Evolutionary conservation across 257 asterid species (phyloP).

Genomic region (Euphrasia confusa): DNA sequence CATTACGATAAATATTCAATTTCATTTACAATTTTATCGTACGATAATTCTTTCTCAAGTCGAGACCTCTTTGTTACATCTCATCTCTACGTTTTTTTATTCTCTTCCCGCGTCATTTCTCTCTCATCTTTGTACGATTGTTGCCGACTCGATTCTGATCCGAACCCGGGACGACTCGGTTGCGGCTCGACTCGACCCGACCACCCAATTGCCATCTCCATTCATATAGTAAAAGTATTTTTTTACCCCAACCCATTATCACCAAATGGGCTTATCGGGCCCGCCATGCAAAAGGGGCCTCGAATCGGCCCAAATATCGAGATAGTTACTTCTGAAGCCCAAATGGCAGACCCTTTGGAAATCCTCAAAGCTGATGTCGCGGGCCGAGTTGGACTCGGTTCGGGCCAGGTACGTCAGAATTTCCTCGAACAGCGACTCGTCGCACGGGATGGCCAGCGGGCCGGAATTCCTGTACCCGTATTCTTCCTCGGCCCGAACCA

Average conservation of each 20-base stretch:
- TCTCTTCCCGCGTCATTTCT: too few species aligned
- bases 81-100: not conserved
- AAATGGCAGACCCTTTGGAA: conserved; percentile 46
- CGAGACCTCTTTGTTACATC: conserved; percentile 11
- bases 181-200: conserved; percentile 40
- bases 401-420: conserved; percentile 47
- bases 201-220: conserved; percentile 61
- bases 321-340: conserved; percentile 32
- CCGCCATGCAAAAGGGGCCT: conserved; percentile 53
- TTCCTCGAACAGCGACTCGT: conserved; percentile 48
- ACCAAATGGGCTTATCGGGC: conserved; percentile 30
- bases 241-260: not conserved
- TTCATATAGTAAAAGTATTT: not conserved
- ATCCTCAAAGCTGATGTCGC: conserved; percentile 39
- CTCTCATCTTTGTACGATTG: not conserved
- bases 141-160: conserved; percentile 18
- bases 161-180: conserved; percentile 60
- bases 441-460: conserved; percentile 57
- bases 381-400: conserved; percentile 35
- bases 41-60: not conserved
- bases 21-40: conserved; percentile 25
- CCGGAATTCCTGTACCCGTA: conserved; percentile 55
- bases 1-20: not conserved
- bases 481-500: conserved; percentile 55
- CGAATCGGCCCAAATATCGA: conserved; percentile 55